These are phyloP conservation scores for Penicillium glabrum DNA, from an alignment of 2,329 filamentous ascomycete genomes.

Conservation along the genomic window DNA sequence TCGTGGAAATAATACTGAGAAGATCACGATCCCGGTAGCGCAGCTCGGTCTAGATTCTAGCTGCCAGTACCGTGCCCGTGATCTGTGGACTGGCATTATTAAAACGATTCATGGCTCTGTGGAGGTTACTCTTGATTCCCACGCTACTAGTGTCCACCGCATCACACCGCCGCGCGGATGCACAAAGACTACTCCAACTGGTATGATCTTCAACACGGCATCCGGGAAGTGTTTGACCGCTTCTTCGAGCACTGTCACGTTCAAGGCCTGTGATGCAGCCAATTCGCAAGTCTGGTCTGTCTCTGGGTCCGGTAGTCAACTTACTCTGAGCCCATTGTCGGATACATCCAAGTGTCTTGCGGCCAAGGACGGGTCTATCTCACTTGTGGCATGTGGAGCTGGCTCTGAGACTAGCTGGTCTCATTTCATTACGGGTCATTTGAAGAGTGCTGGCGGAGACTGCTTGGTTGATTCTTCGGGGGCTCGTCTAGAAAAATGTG, in stretches of 20 bases:
- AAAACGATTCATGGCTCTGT: constrained; percentile 23
- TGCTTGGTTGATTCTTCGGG: constrained; percentile 42
- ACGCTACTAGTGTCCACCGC: constrained; percentile 46
- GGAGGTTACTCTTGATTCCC: constrained; percentile 33
- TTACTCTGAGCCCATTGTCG: constrained; percentile 40
- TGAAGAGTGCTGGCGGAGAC: constrained; percentile 34
- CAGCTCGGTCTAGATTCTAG: constrained; percentile 37
- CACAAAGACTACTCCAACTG: constrained; percentile 42
- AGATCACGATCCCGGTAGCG: constrained; percentile 34
- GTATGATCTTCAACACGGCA: constrained; percentile 52
- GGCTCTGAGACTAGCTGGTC: constrained; percentile 41
- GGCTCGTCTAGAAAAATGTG: constrained; percentile 31
- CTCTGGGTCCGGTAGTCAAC: constrained; percentile 30
- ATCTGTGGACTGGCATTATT: constrained; percentile 46
- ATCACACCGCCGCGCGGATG: constrained; percentile 34
- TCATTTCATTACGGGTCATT: constrained; percentile 47
- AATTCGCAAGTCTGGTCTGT: constrained; percentile 46
- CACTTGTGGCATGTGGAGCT: constrained; percentile 18
- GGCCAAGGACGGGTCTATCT: constrained; percentile 10
- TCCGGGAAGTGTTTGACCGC: constrained; percentile 47
- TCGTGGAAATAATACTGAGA: constrained; percentile 32
- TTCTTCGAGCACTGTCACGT: constrained; percentile 28
- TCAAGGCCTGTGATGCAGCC: constrained; percentile 38
- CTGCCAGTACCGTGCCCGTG: constrained; percentile 35
- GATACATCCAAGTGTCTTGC: constrained; percentile 35